A percentile compares a stretch with the other conserved stretches of the same genome.
Evolutionary conservation across 139 green algal genomes (phyloP).

Genomic region (Picochlorum sp.): DNA sequence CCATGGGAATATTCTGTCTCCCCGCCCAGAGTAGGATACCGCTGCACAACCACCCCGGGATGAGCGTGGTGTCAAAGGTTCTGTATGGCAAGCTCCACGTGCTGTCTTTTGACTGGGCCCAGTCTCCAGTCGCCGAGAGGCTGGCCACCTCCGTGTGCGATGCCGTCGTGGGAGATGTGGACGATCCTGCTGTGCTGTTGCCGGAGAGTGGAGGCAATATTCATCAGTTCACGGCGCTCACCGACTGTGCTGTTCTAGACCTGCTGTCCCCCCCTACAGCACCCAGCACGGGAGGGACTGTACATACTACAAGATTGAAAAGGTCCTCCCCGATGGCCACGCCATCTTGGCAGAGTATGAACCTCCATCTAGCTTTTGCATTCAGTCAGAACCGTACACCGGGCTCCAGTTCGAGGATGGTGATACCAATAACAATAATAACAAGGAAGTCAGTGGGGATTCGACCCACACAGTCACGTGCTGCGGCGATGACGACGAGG

Average conservation of each 20-base stretch:
- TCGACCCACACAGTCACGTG: too few species aligned
- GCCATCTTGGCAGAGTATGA: slow-evolving; percentile 15
- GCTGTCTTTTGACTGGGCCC: slow-evolving; percentile 59
- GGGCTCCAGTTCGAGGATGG: too few species aligned
- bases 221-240: slow-evolving; percentile 78
- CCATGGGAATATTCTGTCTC: slow-evolving; percentile 83
- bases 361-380: slow-evolving; percentile 21
- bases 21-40: slow-evolving; percentile 56
- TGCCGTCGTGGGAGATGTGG: slow-evolving; percentile 26
- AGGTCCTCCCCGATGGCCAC: background rate
- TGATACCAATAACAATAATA: too few species aligned
- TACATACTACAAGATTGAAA: slow-evolving; percentile 62
- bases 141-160: slow-evolving; percentile 38
- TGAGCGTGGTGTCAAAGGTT: slow-evolving; percentile 63
- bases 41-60: slow-evolving; percentile 83
- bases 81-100: slow-evolving; percentile 78
- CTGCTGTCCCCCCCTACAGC: slow-evolving; percentile 80
- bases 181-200: slow-evolving; percentile 43
- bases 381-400: background rate
- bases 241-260: slow-evolving; percentile 80
- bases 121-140: background rate
- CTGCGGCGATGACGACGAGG: too few species aligned
- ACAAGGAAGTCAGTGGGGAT: too few species aligned
- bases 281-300: slow-evolving; percentile 55
- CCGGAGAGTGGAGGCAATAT: slow-evolving; percentile 75